Percentiles rank a stretch among this genome's conserved stretches.
These are phyloP conservation scores for Pyrrhoderma noxium DNA, from an alignment of 1,284 basidiomycete species.

Conservation along the genomic window DNA sequence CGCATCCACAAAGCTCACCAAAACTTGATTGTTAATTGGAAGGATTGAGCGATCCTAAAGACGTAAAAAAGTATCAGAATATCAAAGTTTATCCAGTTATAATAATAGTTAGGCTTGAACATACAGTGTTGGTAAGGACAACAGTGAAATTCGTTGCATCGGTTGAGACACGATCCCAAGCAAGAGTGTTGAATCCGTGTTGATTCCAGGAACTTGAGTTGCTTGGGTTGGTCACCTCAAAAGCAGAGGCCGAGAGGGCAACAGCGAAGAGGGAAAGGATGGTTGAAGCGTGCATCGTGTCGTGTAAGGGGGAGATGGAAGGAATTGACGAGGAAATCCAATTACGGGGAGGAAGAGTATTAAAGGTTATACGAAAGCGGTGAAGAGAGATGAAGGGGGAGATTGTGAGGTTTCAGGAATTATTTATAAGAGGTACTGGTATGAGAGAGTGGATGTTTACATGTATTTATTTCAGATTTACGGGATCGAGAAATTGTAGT, in stretches of 20 bases:
- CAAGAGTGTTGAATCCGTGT: constrained; percentile 47
- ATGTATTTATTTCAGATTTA: too few relatives aligned
- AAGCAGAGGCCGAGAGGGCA: constrained; percentile 51
- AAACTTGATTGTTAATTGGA: constrained; percentile 32
- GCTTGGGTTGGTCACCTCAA: constrained; percentile 50
- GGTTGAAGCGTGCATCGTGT: constrained; percentile 39
- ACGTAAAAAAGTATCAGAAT: not conserved
- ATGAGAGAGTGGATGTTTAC: too few relatives aligned
- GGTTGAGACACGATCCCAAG: constrained; percentile 58
- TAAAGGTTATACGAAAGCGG: too few relatives aligned
- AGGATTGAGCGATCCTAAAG: constrained; percentile 26
- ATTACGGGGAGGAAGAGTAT: too few relatives aligned
- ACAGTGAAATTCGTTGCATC: constrained; percentile 63
- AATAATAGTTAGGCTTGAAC: constrained; percentile 18
- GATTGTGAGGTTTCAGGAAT: too few relatives aligned
- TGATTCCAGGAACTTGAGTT: constrained; percentile 48
- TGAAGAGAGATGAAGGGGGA: too few relatives aligned
- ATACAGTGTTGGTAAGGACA: constrained; percentile 57
- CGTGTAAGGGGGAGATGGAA: too few relatives aligned
- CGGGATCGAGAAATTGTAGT: too few relatives aligned
- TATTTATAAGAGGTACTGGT: too few relatives aligned
- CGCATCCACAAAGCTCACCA: constrained; percentile 45
- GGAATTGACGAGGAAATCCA: too few relatives aligned
- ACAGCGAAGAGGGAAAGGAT: constrained; percentile 42
- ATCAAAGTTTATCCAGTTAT: constrained; percentile 1